phyloP scores from a whole-genome alignment of 1,284 basidiomycete species.

The Sanghuangporus sanghuang region DNA sequence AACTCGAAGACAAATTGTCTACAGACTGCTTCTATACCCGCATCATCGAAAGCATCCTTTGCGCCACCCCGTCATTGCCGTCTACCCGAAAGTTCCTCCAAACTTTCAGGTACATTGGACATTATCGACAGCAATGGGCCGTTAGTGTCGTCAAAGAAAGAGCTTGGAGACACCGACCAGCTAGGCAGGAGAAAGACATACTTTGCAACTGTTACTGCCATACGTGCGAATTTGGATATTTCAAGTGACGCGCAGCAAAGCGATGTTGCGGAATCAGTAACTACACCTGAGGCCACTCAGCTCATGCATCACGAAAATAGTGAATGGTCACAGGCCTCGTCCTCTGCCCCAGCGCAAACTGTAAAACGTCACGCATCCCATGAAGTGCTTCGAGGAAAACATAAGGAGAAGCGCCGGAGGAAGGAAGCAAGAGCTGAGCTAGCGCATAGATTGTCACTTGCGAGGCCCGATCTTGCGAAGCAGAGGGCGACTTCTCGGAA shows the following conservation, averaged over 20 bases:
- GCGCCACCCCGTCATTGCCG: background rate
- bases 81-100: background rate
- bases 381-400: background rate
- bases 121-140: background rate
- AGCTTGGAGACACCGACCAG: too few relatives aligned
- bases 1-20: background rate
- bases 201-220: background rate
- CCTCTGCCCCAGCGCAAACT: background rate
- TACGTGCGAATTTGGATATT: background rate
- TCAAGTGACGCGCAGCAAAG: background rate
- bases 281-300: background rate
- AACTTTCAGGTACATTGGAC: background rate
- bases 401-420: slow-evolving; percentile 1
- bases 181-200: too few relatives aligned
- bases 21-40: too few relatives aligned
- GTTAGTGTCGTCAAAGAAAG: too few relatives aligned
- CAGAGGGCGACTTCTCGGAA: background rate
- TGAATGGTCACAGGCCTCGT: background rate
- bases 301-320: background rate
- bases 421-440: background rate
- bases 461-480: slow-evolving; percentile 14
- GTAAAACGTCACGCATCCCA: background rate
- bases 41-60: background rate
- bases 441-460: slow-evolving; percentile 5
- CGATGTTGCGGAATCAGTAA: background rate